Evolutionary conservation across 2,329 filamentous ascomycete species (phyloP), one percentile per base, ranked within the genome.

Genomic region (Chaetomiaceae sp.): DNA sequence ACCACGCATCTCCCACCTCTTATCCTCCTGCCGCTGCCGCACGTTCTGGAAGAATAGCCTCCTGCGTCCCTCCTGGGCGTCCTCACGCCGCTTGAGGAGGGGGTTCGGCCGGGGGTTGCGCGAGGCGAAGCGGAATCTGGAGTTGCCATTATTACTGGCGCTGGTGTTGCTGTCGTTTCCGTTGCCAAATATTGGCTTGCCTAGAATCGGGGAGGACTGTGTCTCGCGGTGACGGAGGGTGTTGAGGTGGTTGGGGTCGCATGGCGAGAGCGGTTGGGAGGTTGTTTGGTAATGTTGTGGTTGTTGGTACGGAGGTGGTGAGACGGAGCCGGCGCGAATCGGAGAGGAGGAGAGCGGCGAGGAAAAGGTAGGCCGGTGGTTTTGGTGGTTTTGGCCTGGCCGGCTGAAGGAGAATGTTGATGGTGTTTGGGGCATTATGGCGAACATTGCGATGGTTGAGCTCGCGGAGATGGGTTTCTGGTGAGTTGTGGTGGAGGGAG

Each of bases 11-110:
- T 80, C 75, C 77, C 83, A 86, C 20, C 72, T 71, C 62, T 73
- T 78, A 25, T 87, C 81, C 38, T 86, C 81, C 3, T 76, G 72
- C 37, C 80, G 77, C 62, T 82, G 78, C 54, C 81, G 75, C 17
- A 87, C 83, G 47, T 78, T 87, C 64, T 83, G 81, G 55, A 92
- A 71, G 62, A 92, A 92, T 52, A 87, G 72, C 29, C 80, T 79
- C 43, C 88, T 75, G 53, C 88, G 74, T 50, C 79, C 75, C 65
- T 89, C 84, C 51, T 83, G 81, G 0, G 76, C 75, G 17, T 81
- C 81, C 65, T 90, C 81, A 47, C 81, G 76, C 56, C 72, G 79
- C 59, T 80, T 78, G 17, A 84, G 70, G 6, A 87, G 63, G 0
- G 85, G 87, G 57, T 87, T 89, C 71, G 51, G 55, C 6, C 55